These are phyloP conservation scores for Pittosporum tobira DNA, from an alignment of 129 eudicot genomes.

Conservation along the genomic window DNA sequence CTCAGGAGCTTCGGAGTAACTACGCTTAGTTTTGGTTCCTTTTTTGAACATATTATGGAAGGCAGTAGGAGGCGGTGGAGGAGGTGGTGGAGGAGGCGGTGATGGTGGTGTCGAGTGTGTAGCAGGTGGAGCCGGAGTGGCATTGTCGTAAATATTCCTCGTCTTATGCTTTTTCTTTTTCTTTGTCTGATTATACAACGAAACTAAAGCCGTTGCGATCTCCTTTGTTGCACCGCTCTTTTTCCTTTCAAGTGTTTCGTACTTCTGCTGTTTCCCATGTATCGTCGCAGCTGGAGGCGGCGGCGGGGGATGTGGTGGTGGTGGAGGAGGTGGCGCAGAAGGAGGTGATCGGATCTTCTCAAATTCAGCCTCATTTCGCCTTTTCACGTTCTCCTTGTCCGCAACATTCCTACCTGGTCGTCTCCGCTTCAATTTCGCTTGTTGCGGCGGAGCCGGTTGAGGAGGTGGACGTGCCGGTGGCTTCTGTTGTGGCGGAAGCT, in stretches of 20 bases:
- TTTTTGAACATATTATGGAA: conserved; percentile 52
- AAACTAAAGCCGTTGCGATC: conserved; percentile 53
- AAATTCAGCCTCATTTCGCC: conserved; percentile 5
- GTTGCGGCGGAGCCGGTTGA: conserved; percentile 20
- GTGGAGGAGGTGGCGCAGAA: conserved; percentile 12
- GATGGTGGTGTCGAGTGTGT: conserved; percentile 19
- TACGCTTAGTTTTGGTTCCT: conserved; percentile 44
- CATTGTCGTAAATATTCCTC: conserved; percentile 25
- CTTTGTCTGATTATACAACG: conserved; percentile 51
- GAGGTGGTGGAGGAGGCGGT: conserved; percentile 21
- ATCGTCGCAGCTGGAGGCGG: conserved; percentile 20
- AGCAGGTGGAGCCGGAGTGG: conserved; percentile 32
- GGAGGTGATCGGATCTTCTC: conserved; percentile 8
- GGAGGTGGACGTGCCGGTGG: conserved; percentile 17
- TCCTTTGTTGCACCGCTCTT: conserved; percentile 61
- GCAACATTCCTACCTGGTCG: conserved; percentile 34
- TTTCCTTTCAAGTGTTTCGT: conserved; percentile 29
- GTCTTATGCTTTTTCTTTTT: conserved; percentile 36
- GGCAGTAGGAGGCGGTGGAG: conserved; percentile 25
- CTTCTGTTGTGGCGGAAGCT: conserved; percentile 13
- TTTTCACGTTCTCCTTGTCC: conserved; percentile 13
- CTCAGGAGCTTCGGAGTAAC: conserved; percentile 33
- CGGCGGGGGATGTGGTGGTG: conserved; percentile 21
- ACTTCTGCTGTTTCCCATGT: conserved; percentile 10
- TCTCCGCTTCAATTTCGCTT: conserved; percentile 18